Evolutionary conservation across 1,284 basidiomycete species (phyloP).

Genomic region (Tylopilus sp.): DNA sequence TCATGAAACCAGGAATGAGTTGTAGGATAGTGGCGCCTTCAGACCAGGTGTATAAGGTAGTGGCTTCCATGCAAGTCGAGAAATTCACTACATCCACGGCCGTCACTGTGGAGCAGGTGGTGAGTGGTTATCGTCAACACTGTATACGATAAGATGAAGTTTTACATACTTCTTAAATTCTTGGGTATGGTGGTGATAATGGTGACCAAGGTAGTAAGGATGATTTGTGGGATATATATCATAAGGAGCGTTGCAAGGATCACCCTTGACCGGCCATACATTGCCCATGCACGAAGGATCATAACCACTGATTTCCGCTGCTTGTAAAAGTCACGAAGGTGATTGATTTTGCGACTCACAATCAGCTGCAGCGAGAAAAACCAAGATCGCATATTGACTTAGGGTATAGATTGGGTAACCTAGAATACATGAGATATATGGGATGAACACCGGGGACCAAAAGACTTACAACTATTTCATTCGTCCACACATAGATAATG

Average conservation of each 20-base stretch:
- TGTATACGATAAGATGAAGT: too few relatives aligned
- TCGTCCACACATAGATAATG: too few relatives aligned
- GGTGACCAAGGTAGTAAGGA: not conserved
- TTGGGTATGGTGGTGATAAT: not conserved
- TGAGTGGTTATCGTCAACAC: too few relatives aligned
- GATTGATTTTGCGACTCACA: too few relatives aligned
- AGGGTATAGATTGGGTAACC: not conserved
- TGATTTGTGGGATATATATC: not conserved
- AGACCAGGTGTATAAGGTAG: not conserved
- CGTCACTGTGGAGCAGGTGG: too few relatives aligned
- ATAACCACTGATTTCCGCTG: conserved; percentile 9
- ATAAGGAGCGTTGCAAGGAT: conserved; percentile 2
- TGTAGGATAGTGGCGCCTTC: not conserved
- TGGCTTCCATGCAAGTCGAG: too few relatives aligned
- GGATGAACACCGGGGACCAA: too few relatives aligned
- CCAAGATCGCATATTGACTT: not conserved
- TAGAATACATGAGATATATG: not conserved
- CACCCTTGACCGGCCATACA: not conserved
- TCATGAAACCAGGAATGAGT: not conserved
- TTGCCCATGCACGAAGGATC: conserved; percentile 12
- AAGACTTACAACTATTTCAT: too few relatives aligned
- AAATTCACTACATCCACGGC: too few relatives aligned
- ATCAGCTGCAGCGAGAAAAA: conserved; percentile 6
- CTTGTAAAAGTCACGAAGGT: too few relatives aligned
- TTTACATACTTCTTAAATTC: not conserved